Conservation (phyloP, 2,329 filamentous ascomycete genomes). For the Plectosphaerella cucumerina region DNA sequence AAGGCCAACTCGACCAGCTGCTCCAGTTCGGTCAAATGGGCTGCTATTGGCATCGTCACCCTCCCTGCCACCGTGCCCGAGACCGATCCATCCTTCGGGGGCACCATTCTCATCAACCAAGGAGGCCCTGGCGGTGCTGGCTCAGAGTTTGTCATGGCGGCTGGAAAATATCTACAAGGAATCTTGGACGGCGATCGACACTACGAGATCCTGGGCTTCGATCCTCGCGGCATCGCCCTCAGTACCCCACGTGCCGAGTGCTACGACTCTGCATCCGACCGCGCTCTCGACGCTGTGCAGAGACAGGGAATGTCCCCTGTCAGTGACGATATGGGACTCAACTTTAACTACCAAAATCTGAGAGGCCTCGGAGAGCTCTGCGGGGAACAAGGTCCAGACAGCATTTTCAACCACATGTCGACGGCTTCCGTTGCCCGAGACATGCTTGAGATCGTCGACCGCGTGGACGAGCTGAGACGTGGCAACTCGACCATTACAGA, state of each 20-base stretch:
- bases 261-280: conserved; percentile 26
- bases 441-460: conserved; percentile 40
- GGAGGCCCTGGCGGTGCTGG: conserved; percentile 41
- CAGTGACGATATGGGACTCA: conserved; percentile 4
- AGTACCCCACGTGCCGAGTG: conserved; percentile 34
- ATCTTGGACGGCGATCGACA: conserved; percentile 21
- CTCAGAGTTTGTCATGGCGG: conserved; percentile 23
- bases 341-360: conserved; percentile 5
- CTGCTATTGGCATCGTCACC: conserved; percentile 35
- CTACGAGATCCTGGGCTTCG: conserved; percentile 39
- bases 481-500: background rate
- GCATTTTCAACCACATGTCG: conserved; percentile 27
- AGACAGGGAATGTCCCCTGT: conserved; percentile 23
- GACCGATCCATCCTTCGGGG: conserved; percentile 32
- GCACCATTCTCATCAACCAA: conserved; percentile 38
- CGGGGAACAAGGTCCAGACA: conserved; percentile 13
- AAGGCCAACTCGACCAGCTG: conserved; percentile 10
- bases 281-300: conserved; percentile 22
- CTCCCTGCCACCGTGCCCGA: conserved; percentile 33
- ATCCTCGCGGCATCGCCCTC: conserved; percentile 36
- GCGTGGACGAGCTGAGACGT: conserved; percentile 26
- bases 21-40: background rate
- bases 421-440: conserved; percentile 36
- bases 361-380: conserved; percentile 25
- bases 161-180: conserved; percentile 9